These are phyloP conservation scores for Biscutella auriculata DNA, from an alignment of 441 rosid genomes.

Conservation along the genomic window DNA sequence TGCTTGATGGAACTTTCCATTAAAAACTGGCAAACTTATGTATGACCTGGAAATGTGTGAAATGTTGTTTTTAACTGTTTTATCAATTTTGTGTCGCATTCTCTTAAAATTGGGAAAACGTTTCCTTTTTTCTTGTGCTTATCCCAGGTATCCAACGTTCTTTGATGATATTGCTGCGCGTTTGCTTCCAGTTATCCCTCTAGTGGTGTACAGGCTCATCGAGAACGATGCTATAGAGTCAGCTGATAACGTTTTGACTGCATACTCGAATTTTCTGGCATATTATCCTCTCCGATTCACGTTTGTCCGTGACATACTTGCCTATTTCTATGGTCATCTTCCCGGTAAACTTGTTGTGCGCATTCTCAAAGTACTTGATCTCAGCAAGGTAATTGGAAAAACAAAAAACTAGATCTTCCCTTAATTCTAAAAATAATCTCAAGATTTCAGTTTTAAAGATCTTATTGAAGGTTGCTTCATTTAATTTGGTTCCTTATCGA, in stretches of 20 bases:
- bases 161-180: conserved; percentile 88
- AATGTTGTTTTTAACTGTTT: background rate
- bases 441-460: background rate
- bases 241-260: conserved; percentile 58
- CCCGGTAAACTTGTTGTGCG: conserved; percentile 63
- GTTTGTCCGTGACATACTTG: conserved; percentile 91
- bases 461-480: background rate
- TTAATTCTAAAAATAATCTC: background rate
- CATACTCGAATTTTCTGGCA: conserved; percentile 54
- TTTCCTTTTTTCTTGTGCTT: conserved; percentile 14
- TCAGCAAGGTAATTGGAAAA: conserved; percentile 52
- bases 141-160: conserved; percentile 76
- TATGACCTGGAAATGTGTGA: background rate
- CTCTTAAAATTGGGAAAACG: background rate
- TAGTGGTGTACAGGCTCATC: conserved; percentile 77
- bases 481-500: background rate
- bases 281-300: conserved; percentile 82
- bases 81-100: background rate
- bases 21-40: conserved; percentile 5
- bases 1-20: conserved; percentile 1
- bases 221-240: conserved; percentile 76
- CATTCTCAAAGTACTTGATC: conserved; percentile 72
- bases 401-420: background rate
- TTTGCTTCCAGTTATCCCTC: conserved; percentile 85
- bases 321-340: conserved; percentile 90